These are phyloP conservation scores for Umbellularia californica DNA, from an alignment of 164 flowering plant species.

Conservation along the genomic window DNA sequence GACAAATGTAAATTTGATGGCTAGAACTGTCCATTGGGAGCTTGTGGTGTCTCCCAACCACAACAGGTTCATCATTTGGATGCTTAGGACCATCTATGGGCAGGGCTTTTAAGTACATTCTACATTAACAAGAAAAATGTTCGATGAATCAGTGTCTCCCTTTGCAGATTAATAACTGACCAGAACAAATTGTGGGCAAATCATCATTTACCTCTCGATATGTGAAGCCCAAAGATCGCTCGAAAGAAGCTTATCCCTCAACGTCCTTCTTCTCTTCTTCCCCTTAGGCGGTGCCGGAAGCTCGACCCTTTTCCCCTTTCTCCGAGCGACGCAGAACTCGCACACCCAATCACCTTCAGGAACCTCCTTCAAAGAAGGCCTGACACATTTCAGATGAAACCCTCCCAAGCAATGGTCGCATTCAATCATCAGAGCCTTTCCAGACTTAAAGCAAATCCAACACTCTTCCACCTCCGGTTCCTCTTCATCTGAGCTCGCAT, in stretches of 20 bases:
- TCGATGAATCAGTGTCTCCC: too few relatives aligned
- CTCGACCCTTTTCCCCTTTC: constrained; percentile 44
- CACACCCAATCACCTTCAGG: constrained; percentile 98
- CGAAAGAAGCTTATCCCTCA: constrained; percentile 84
- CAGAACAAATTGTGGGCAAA: background rate
- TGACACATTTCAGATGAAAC: constrained; percentile 86
- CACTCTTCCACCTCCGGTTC: constrained; percentile 83
- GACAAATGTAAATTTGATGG: too few relatives aligned
- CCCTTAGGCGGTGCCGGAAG: constrained; percentile 67
- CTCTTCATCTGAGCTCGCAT: constrained; percentile 68
- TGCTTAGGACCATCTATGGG: too few relatives aligned
- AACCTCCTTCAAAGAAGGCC: constrained; percentile 72
- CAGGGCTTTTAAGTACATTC: too few relatives aligned
- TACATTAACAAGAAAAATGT: too few relatives aligned
- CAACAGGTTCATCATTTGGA: too few relatives aligned
- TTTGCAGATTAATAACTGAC: too few relatives aligned
- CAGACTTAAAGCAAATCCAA: constrained; percentile 64
- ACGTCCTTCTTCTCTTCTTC: constrained; percentile 60
- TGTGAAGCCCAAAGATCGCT: constrained; percentile 86
- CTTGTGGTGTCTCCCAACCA: too few relatives aligned
- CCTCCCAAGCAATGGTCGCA: constrained; percentile 92
- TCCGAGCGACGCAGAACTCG: constrained; percentile 62
- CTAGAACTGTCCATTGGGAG: too few relatives aligned
- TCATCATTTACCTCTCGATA: constrained; percentile 56
- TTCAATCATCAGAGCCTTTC: constrained; percentile 71